A percentile compares a stretch with the other conserved stretches of the same genome.
phyloP scores from a whole-genome alignment of 495 filamentous ascomycete species.

The Geoglossum glabrum region DNA sequence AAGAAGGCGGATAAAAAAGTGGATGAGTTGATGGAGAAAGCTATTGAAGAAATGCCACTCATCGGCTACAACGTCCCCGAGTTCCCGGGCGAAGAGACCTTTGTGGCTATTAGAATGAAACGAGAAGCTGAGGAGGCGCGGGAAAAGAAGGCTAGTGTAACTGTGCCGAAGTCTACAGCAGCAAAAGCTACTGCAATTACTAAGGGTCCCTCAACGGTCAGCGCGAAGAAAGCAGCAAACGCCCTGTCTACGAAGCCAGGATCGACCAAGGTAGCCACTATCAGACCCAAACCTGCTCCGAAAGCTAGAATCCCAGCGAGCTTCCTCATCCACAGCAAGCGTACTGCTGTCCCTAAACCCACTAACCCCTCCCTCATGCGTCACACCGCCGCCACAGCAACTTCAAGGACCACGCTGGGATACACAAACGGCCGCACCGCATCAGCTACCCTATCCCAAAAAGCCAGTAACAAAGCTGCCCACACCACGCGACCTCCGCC shows the following conservation, averaged over 20 bases:
- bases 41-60: conserved; percentile 9
- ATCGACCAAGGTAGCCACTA: conserved; percentile 14
- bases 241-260: conserved; percentile 26
- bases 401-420: conserved; percentile 58
- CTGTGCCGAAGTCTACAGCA: background rate
- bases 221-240: conserved; percentile 32
- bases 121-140: conserved; percentile 9
- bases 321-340: conserved; percentile 24
- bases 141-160: conserved; percentile 9
- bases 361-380: conserved; percentile 34
- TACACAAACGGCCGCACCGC: conserved; percentile 56
- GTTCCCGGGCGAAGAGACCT: conserved; percentile 3
- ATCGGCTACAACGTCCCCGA: conserved; percentile 8
- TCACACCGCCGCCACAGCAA: conserved; percentile 38
- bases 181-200: background rate
- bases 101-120: conserved; percentile 1
- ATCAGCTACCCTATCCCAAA: conserved; percentile 24
- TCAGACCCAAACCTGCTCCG: conserved; percentile 16
- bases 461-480: conserved; percentile 2
- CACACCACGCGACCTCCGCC: background rate
- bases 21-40: conserved; percentile 33
- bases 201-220: conserved; percentile 22
- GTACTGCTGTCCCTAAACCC: conserved; percentile 15
- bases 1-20: conserved; percentile 32
- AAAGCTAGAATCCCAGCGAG: conserved; percentile 18